Base-by-base conservation (phyloP, 257 asterid species). In the Solanum paucissectum region DNA sequence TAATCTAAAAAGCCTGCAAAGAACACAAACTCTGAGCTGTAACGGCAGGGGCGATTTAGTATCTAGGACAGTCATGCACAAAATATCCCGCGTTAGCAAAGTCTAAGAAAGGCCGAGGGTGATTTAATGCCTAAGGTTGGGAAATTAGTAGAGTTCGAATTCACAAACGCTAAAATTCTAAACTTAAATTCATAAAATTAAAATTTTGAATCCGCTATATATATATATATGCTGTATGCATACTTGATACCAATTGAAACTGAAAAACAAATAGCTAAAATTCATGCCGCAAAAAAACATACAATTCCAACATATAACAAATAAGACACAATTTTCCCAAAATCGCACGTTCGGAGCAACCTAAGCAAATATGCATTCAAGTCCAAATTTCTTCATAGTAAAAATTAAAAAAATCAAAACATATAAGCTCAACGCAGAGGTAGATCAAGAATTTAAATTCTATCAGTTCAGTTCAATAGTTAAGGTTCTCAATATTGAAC, bases 41-140 rank as follows among this genome's bases (percentile, higher is more conserved):
- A 46, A 16, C 21, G 34, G 9, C 5, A 34, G 49, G 11, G 82
- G 12, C 1, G n/a, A 71, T 32, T 68, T 16, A n/a, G 32, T 62
- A 62, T 62, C 0, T 62, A 13, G 1, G 4, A 10, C 1, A 4
- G 1, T 4, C 0, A 9, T 11, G 4, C 32, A 23, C 29, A 60
- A 60, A 60, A 21, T 2, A 21, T 21, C 2, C 5, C 29, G 12
- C 6, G 12, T 60, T 21, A 60, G 69, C 6, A 60, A 16, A 60
- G 68, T 60, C 32, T 62, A n/a, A 10, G 3, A 6, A n/a, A 62
- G 32, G 12, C 5, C 3, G 5, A 23, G 29, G 25, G 12, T 0
- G 68, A 58, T 58, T 58, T 58, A 58, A 5, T 8, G 5, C 68
- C 7, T 21, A 21, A 62, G 29, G 14, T 62, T 62, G 14, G 32